phyloP scores from a whole-genome alignment of 306 rosid genomes.

The Castanospermum australe region DNA sequence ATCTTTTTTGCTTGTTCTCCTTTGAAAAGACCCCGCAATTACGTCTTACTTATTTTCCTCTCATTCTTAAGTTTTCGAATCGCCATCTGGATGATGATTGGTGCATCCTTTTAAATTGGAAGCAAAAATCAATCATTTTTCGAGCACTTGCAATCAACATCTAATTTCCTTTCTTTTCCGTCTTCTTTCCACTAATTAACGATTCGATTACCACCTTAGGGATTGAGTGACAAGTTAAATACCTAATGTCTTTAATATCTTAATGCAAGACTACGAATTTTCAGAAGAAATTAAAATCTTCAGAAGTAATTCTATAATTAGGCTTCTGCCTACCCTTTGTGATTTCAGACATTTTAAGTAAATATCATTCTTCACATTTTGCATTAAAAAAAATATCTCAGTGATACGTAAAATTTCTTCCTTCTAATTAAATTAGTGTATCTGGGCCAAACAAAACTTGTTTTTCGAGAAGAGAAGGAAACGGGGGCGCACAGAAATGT shows the following conservation, averaged over 20 bases:
- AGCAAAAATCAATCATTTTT: conserved; percentile 10
- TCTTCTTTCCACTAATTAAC: not conserved
- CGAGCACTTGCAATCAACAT: not conserved
- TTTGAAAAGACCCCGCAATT: conserved; percentile 21
- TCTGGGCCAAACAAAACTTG: not conserved
- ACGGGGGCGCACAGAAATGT: not conserved
- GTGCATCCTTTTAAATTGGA: conserved; percentile 21
- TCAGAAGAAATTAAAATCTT: no score
- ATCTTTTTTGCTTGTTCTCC: conserved; percentile 19
- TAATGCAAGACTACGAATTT: no score
- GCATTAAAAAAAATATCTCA: no score
- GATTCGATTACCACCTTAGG: not conserved
- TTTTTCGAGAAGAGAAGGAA: not conserved
- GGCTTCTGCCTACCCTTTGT: no score
- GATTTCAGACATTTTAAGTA: no score
- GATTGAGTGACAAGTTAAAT: not conserved
- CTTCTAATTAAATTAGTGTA: not conserved
- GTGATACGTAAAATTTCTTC: not conserved
- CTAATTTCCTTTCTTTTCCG: not conserved
- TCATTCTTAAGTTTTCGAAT: conserved; percentile 18
- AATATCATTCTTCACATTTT: no score
- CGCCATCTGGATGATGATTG: conserved; percentile 24
- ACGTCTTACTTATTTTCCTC: not conserved
- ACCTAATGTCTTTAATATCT: not conserved
- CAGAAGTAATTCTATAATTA: no score